Percentiles rank a stretch among this genome's conserved stretches.
phyloP scores from a whole-genome alignment of 768 basidiomycete species.

The Rhodotorula diobovata region DNA sequence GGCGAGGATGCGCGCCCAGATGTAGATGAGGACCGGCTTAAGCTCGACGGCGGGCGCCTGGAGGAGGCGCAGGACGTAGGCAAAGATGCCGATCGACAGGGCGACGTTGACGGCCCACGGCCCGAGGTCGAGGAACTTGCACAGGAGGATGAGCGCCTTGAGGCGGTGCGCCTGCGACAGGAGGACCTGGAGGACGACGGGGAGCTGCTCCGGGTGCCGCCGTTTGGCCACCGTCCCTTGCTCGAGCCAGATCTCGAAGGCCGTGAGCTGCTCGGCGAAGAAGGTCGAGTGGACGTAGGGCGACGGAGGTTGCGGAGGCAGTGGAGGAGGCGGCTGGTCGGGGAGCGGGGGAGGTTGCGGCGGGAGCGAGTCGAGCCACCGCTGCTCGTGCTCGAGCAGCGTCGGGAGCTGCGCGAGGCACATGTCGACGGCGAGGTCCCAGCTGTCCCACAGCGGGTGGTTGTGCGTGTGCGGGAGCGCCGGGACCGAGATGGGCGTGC shows the following conservation, averaged over 20 bases:
- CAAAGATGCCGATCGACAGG: conserved; percentile 94
- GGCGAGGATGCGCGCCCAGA: conserved; percentile 95
- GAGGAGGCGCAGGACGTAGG: conserved; percentile 92
- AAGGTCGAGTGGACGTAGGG: conserved; percentile 81
- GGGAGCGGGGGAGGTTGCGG: conserved; percentile 41
- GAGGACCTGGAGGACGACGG: conserved; percentile 94
- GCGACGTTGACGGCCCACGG: conserved; percentile 98
- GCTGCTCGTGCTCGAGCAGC: conserved; percentile 53
- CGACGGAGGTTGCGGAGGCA: conserved; percentile 55
- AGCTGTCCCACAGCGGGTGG: conserved; percentile 90
- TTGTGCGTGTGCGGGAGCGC: conserved; percentile 93
- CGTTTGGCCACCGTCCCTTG: conserved; percentile 62
- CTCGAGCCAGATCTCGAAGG: conserved; percentile 97
- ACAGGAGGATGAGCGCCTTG: conserved; percentile 87
- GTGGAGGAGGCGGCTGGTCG: conserved; percentile 36
- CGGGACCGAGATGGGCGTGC: conserved; percentile 89
- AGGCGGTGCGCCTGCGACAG: conserved; percentile 93
- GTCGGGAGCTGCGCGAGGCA: conserved; percentile 90
- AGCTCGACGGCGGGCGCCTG: conserved; percentile 91
- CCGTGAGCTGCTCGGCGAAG: conserved; percentile 92
- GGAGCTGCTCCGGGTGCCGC: conserved; percentile 89
- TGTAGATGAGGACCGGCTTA: conserved; percentile 96
- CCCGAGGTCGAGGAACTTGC: conserved; percentile 95
- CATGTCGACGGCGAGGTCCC: conserved; percentile 94
- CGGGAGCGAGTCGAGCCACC: conserved; percentile 44